Percentiles rank a stretch among this genome's conserved stretches.
These are phyloP conservation scores for Breynia disticha DNA, from an alignment of 441 rosid species.

Conservation along the genomic window DNA sequence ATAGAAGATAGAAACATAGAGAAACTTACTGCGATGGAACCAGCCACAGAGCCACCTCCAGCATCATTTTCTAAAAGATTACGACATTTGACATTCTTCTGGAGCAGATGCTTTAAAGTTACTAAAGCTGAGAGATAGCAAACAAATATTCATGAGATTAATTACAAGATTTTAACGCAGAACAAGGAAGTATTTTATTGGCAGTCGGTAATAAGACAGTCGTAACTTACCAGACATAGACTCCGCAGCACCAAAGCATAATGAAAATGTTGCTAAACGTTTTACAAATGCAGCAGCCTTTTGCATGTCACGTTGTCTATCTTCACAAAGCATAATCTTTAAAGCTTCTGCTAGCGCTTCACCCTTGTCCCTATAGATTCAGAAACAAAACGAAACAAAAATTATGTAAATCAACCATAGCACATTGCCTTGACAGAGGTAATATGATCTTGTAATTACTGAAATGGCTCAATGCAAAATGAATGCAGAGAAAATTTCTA, in stretches of 20 bases:
- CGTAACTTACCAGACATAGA: slow-evolving; percentile 70
- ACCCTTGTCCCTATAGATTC: slow-evolving; percentile 63
- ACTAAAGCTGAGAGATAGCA: slow-evolving; percentile 52
- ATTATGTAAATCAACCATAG: not conserved
- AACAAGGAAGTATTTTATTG: not conserved
- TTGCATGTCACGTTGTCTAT: slow-evolving; percentile 96
- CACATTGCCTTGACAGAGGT: too few relatives aligned
- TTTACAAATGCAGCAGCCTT: slow-evolving; percentile 94
- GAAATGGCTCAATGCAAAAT: too few relatives aligned
- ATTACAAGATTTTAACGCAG: not conserved
- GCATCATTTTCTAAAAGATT: slow-evolving; percentile 92
- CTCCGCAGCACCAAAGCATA: slow-evolving; percentile 79
- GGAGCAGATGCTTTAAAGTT: slow-evolving; percentile 72
- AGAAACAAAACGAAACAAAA: slow-evolving; percentile 1
- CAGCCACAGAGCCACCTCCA: slow-evolving; percentile 97
- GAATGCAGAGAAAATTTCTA: too few relatives aligned
- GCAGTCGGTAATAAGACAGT: not conserved
- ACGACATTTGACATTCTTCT: slow-evolving; percentile 77
- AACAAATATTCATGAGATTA: slow-evolving; percentile 1
- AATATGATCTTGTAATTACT: too few relatives aligned
- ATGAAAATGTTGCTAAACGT: slow-evolving; percentile 75
- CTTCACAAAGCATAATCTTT: slow-evolving; percentile 87
- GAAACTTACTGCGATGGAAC: slow-evolving; percentile 63
- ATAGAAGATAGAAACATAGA: not conserved
- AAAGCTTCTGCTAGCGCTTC: slow-evolving; percentile 80